Conservation (phyloP, 176 grass and related monocot species). For the barley (Hordeum vulgare) region MorexV3_pseudomolecules_assembly NC_058521.1:575840308-575840807, state of each 20-base stretch:
- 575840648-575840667: not conserved
- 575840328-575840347: constrained; percentile 28
- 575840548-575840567: not conserved
- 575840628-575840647: not conserved
- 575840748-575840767: too few species aligned
- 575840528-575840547: not conserved
- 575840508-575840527: not conserved
- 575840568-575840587: not conserved
- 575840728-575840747: too few species aligned
- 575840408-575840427: constrained; percentile 43
- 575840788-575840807: too few species aligned
- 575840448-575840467: constrained; percentile 34
- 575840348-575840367: constrained; percentile 20
- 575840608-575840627: not conserved
- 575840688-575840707: too few species aligned
- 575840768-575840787: too few species aligned
- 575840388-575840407: constrained; percentile 30
- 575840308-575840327: constrained; percentile 16
- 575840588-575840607: not conserved
- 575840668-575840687: too few species aligned
- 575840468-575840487: constrained; percentile 22
- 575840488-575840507: not conserved
- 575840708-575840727: too few species aligned
- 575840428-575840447: constrained; percentile 5
- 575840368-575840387: constrained; percentile 21